Percentiles rank a stretch among this genome's conserved stretches.
These are phyloP conservation scores for Cordyceps javanica DNA, from an alignment of 2,329 filamentous ascomycete genomes.

Conservation along the genomic window DNA sequence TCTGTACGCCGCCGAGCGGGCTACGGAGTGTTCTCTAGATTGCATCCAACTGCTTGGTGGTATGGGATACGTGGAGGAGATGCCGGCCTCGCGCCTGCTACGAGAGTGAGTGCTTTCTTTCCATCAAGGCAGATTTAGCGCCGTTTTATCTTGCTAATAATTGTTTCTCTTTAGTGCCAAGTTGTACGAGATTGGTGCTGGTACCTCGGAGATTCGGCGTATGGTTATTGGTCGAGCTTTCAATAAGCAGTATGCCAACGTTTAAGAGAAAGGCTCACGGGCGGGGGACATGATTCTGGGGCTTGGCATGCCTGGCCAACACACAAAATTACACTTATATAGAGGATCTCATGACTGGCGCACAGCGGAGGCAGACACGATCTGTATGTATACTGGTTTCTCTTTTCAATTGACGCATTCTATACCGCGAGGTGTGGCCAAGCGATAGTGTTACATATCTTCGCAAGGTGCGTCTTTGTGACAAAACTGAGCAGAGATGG, in stretches of 20 bases:
- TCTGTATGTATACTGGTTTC: slow-evolving; percentile 2
- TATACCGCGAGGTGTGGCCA: too few species aligned
- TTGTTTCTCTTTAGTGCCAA: slow-evolving; percentile 45
- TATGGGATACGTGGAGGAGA: slow-evolving; percentile 94
- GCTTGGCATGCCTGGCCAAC: background rate
- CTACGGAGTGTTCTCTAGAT: slow-evolving; percentile 80
- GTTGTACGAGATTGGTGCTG: slow-evolving; percentile 94
- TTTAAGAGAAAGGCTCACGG: slow-evolving; percentile 14
- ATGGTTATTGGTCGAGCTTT: slow-evolving; percentile 94
- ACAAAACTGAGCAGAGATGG: background rate
- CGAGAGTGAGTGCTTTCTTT: slow-evolving; percentile 47
- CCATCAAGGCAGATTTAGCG: background rate
- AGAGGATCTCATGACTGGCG: slow-evolving; percentile 4
- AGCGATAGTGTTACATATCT: too few species aligned
- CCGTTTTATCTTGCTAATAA: slow-evolving; percentile 23
- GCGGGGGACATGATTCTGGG: background rate
- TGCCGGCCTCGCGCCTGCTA: slow-evolving; percentile 79
- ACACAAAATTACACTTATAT: background rate
- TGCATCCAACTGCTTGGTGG: slow-evolving; percentile 89
- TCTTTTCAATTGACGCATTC: background rate
- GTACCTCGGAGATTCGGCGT: slow-evolving; percentile 86
- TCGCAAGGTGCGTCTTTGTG: background rate
- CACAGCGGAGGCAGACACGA: slow-evolving; percentile 1
- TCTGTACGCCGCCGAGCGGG: slow-evolving; percentile 84
- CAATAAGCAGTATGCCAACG: slow-evolving; percentile 69